These are phyloP conservation scores for Aphanomyces cochlioides DNA, from an alignment of 352 stramenopile species.

Conservation along the genomic window DNA sequence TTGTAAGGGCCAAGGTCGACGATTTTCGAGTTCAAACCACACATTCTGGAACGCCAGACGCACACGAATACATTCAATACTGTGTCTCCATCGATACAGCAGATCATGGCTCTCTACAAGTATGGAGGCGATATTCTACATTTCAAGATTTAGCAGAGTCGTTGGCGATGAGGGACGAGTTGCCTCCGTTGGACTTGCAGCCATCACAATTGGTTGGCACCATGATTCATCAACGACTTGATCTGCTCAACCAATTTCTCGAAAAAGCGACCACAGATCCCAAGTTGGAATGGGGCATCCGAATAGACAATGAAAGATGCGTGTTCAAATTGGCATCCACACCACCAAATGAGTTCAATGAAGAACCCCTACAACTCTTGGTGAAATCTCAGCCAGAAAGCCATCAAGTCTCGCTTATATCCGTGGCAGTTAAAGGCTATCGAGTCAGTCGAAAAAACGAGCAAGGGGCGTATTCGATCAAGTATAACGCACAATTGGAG, in stretches of 20 bases:
- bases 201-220: slow-evolving; percentile 77
- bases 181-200: slow-evolving; percentile 76
- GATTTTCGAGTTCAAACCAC: slow-evolving; percentile 13
- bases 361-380: slow-evolving; percentile 6
- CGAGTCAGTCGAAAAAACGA: slow-evolving; percentile 2
- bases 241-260: slow-evolving; percentile 83
- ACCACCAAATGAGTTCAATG: background rate
- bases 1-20: background rate
- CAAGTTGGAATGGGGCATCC: slow-evolving; percentile 86
- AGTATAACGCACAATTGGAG: slow-evolving; percentile 16
- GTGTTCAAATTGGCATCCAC: slow-evolving; percentile 67
- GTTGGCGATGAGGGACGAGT: slow-evolving; percentile 78
- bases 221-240: slow-evolving; percentile 80
- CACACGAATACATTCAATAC: slow-evolving; percentile 11
- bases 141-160: slow-evolving; percentile 55
- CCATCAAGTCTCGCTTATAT: slow-evolving; percentile 11
- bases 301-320: slow-evolving; percentile 87
- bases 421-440: slow-evolving; percentile 9
- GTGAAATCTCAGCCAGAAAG: background rate
- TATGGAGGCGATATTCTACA: slow-evolving; percentile 9
- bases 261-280: slow-evolving; percentile 79
- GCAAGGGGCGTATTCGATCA: slow-evolving; percentile 10
- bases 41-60: background rate
- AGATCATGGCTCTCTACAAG: background rate
- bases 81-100: background rate